Percentiles rank a stretch among this genome's conserved stretches.
Evolutionary conservation across 2,329 filamentous ascomycete genomes (phyloP).

Genomic region (Clonostachys rhizophaga): DNA sequence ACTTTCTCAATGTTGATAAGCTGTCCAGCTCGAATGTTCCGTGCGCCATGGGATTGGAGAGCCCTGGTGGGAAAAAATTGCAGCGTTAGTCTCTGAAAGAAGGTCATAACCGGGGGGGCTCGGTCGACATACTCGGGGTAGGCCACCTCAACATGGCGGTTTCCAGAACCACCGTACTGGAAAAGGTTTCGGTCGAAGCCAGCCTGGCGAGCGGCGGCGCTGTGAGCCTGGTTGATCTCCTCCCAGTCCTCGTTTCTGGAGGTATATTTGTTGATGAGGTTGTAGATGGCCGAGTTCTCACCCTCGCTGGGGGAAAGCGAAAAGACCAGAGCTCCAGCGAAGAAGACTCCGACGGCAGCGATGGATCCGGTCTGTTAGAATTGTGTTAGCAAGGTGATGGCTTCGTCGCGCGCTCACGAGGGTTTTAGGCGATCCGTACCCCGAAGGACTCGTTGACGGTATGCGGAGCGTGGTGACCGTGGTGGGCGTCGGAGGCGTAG

Average conservation of each 20-base stretch:
- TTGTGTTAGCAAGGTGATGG: background rate
- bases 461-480: slow-evolving; percentile 39
- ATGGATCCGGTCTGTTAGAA: slow-evolving; percentile 31
- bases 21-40: slow-evolving; percentile 52
- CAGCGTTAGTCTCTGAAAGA: background rate
- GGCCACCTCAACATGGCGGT: slow-evolving; percentile 44
- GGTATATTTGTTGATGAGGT: slow-evolving; percentile 39
- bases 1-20: slow-evolving; percentile 49
- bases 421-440: slow-evolving; percentile 34
- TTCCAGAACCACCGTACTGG: slow-evolving; percentile 34
- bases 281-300: slow-evolving; percentile 39
- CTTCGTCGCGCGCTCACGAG: slow-evolving; percentile 3
- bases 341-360: slow-evolving; percentile 36
- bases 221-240: slow-evolving; percentile 47
- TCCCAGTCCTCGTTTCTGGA: slow-evolving; percentile 45
- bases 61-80: slow-evolving; percentile 26
- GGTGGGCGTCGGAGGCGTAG: slow-evolving; percentile 52
- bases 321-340: slow-evolving; percentile 39
- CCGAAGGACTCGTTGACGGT: slow-evolving; percentile 50
- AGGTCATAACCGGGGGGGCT: background rate
- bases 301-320: slow-evolving; percentile 44
- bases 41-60: slow-evolving; percentile 42
- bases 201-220: slow-evolving; percentile 48
- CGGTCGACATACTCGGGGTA: slow-evolving; percentile 50
- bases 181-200: slow-evolving; percentile 53